Base-by-base conservation (phyloP, 495 filamentous ascomycete species). In the Neurospora terricola region DNA sequence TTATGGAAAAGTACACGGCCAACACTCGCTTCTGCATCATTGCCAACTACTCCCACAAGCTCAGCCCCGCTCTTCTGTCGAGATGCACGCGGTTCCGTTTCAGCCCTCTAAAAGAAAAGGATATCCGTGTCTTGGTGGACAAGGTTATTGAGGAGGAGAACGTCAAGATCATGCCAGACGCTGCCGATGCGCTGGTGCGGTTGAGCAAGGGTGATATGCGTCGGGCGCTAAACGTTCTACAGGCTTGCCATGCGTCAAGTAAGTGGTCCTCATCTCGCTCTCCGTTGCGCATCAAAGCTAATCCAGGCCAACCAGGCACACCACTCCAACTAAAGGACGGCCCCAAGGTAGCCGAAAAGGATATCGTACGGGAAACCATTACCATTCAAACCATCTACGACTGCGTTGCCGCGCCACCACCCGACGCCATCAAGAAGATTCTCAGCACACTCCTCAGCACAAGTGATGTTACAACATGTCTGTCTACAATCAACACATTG, bases 1-100 rank as follows among this genome's bases (percentile, higher is more conserved):
- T 99, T 72, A 99, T 99, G 96, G 96, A 99, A 79, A 96, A 96
- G 81, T 99, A 98, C 83, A 99, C 96, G 0, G 93, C 94, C 73
- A 98, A 99, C 83, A 97, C 96, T 0, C 88, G 96, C 70, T 99
- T 99, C 82, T 98, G 95, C 83, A 93, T 99, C 77, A 98, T 99
- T 73, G 96, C 96, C 76, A 99, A 99, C 82, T 99, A 99, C 80
- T 97, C 96, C 38, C 96, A 99, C 84, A 99, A 98, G 81, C 90
- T 99, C n/a, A 94, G 93, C 7, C 94, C 96, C 0, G 96, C 96
- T 0, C 85, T 99, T 9, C 87, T 99, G 21, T 97, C 94, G 38
- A 86, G 96, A 75, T 99, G 96, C 82, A 98, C 96, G 3, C 86
- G 96, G 43, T 99, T 99, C 83, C 87, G 96, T 27, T 99, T 99